Conservation (phyloP, 2,329 filamentous ascomycete species). For the Fusarium mexicanum region DNA sequence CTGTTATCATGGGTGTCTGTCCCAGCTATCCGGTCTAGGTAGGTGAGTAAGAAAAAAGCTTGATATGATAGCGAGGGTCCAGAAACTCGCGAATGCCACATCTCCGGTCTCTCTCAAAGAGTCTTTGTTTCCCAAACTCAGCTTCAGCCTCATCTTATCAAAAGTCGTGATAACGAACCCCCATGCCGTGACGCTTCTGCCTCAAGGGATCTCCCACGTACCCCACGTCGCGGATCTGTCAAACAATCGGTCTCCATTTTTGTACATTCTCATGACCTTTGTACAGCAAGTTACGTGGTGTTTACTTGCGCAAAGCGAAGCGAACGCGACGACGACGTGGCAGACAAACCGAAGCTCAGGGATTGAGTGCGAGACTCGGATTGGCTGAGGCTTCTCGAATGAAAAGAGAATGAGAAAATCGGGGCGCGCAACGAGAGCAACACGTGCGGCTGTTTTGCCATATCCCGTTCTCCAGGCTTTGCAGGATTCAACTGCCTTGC, state of each 20-base stretch:
- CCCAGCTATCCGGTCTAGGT: slow-evolving; percentile 27
- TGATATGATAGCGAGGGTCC: not conserved
- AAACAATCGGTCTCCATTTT: slow-evolving; percentile 14
- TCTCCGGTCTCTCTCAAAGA: not conserved
- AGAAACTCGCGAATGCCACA: not conserved
- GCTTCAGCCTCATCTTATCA: slow-evolving; percentile 17
- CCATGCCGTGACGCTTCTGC: not conserved
- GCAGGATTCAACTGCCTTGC: slow-evolving; percentile 1
- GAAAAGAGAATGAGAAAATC: not conserved
- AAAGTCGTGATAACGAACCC: slow-evolving; percentile 7
- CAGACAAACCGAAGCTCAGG: not conserved
- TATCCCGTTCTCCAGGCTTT: slow-evolving; percentile 8
- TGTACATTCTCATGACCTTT: slow-evolving; percentile 13
- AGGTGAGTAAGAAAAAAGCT: slow-evolving; percentile 5
- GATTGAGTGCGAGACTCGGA: not conserved
- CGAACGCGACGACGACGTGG: slow-evolving; percentile 1
- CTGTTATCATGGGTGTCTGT: slow-evolving; percentile 21
- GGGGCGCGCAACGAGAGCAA: not conserved
- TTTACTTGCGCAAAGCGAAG: not conserved
- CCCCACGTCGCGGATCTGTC: slow-evolving; percentile 31
- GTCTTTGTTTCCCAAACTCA: not conserved
- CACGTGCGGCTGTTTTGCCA: slow-evolving; percentile 17
- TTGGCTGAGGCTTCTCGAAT: slow-evolving; percentile 12
- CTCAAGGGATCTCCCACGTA: slow-evolving; percentile 2
- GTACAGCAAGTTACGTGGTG: slow-evolving; percentile 8